Evolutionary conservation across 1,139 yeast species (phyloP).

Genomic region (Taiozyma sp.): DNA sequence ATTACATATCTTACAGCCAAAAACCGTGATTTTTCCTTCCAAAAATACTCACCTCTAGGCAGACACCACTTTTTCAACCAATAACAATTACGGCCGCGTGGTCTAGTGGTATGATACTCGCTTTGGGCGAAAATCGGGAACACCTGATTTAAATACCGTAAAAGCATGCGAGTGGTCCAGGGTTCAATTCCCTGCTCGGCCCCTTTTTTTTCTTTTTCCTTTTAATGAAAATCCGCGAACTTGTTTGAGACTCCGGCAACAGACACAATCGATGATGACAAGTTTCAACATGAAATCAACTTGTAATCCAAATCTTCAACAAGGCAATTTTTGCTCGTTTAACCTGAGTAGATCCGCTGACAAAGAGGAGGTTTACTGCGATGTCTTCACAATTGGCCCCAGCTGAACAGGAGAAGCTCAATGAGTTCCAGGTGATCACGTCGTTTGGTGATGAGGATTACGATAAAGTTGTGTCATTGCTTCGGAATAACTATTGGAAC

Average conservation of each 20-base stretch:
- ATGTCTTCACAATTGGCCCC: constrained; percentile 27
- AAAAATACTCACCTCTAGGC: too few relatives aligned
- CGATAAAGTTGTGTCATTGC: constrained; percentile 28
- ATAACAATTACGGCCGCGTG: constrained; percentile 15
- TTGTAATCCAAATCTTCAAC: too few relatives aligned
- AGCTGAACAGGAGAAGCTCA: constrained; percentile 33
- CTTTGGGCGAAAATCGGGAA: constrained; percentile 19
- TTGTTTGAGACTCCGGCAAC: background rate
- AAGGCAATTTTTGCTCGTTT: too few relatives aligned
- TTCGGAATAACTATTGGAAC: constrained; percentile 34
- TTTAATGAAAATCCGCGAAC: background rate
- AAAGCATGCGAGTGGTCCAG: constrained; percentile 17
- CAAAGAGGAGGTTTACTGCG: background rate
- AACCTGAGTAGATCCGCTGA: too few relatives aligned
- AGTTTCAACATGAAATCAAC: background rate
- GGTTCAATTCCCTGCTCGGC: constrained; percentile 19
- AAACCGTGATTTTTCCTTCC: too few relatives aligned
- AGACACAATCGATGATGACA: background rate
- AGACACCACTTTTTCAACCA: background rate
- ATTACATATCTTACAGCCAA: too few relatives aligned
- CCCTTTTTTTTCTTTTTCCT: constrained; percentile 6
- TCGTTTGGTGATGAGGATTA: constrained; percentile 31
- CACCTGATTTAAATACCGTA: constrained; percentile 8
- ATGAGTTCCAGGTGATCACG: constrained; percentile 33
- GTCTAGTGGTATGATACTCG: constrained; percentile 24